These are phyloP conservation scores for Beta vulgaris DNA, from an alignment of 148 eudicot genomes.

Conservation along the genomic window DNA sequence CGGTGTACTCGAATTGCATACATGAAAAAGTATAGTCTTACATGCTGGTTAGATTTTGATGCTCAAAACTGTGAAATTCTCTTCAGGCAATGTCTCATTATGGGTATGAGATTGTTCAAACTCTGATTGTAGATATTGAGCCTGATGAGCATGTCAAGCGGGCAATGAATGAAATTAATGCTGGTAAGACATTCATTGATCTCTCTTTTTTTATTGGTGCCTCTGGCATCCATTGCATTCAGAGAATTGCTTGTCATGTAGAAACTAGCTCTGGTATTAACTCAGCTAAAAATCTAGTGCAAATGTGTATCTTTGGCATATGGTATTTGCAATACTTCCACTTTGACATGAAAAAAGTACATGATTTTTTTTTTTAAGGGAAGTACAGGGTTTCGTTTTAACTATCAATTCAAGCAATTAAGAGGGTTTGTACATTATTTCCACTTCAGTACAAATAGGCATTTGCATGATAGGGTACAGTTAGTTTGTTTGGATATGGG, in stretches of 20 bases:
- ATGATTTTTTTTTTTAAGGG: no score
- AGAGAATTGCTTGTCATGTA: background rate
- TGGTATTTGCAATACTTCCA: background rate
- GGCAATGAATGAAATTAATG: slow-evolving; percentile 51
- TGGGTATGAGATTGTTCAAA: slow-evolving; percentile 47
- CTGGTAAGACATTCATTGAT: slow-evolving; percentile 28
- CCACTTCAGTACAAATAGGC: background rate
- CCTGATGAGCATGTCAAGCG: slow-evolving; percentile 44
- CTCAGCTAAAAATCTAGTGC: no score
- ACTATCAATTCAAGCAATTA: background rate
- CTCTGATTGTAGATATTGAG: slow-evolving; percentile 42
- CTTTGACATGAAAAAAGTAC: no score
- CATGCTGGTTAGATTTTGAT: background rate
- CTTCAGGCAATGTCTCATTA: slow-evolving; percentile 42
- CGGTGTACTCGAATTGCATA: background rate
- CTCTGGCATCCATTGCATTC: background rate
- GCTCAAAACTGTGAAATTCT: background rate
- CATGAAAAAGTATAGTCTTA: background rate
- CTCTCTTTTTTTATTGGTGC: background rate
- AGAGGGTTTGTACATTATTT: background rate
- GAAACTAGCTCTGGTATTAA: no score
- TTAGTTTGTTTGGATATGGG: no score
- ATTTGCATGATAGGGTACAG: background rate
- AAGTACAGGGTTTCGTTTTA: no score
- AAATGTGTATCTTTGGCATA: no score